These are phyloP conservation scores for Acer saccharum DNA, from an alignment of 345 rosid genomes.

Conservation along the genomic window DNA sequence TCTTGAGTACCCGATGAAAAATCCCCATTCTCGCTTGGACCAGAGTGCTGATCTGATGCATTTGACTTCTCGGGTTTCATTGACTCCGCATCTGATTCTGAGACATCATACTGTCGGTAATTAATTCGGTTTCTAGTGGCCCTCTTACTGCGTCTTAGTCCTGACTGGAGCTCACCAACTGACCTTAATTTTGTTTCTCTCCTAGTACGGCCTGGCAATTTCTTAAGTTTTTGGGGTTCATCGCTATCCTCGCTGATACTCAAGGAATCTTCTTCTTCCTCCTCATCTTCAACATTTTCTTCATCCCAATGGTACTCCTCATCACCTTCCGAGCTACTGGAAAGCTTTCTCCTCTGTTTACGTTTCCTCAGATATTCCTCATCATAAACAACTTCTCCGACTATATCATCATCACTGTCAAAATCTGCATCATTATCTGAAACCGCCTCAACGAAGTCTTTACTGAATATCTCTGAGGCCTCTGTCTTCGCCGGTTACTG, in stretches of 20 bases:
- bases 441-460: slow-evolving; percentile 81
- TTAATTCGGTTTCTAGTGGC: slow-evolving; percentile 71
- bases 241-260: slow-evolving; percentile 84
- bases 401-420: slow-evolving; percentile 97
- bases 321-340: slow-evolving; percentile 97
- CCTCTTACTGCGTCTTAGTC: slow-evolving; percentile 95
- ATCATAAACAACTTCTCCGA: slow-evolving; percentile 97
- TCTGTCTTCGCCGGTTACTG: slow-evolving; percentile 81
- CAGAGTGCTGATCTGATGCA: slow-evolving; percentile 60
- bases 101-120: slow-evolving; percentile 77
- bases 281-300: slow-evolving; percentile 83
- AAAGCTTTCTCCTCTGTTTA: slow-evolving; percentile 62
- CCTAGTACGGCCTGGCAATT: slow-evolving; percentile 64
- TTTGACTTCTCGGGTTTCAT: slow-evolving; percentile 51
- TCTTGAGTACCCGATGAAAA: slow-evolving; percentile 65
- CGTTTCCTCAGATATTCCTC: slow-evolving; percentile 95
- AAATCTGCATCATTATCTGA: slow-evolving; percentile 87
- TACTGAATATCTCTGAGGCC: slow-evolving; percentile 87
- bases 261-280: slow-evolving; percentile 77
- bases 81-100: slow-evolving; percentile 85
- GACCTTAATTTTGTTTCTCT: slow-evolving; percentile 80
- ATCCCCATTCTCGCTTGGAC: slow-evolving; percentile 60
- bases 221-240: slow-evolving; percentile 67
- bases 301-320: slow-evolving; percentile 93
- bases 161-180: slow-evolving; percentile 71